Base-by-base conservation (phyloP, 1,284 basidiomycete genomes). In the Tremellales sp. region DNA sequence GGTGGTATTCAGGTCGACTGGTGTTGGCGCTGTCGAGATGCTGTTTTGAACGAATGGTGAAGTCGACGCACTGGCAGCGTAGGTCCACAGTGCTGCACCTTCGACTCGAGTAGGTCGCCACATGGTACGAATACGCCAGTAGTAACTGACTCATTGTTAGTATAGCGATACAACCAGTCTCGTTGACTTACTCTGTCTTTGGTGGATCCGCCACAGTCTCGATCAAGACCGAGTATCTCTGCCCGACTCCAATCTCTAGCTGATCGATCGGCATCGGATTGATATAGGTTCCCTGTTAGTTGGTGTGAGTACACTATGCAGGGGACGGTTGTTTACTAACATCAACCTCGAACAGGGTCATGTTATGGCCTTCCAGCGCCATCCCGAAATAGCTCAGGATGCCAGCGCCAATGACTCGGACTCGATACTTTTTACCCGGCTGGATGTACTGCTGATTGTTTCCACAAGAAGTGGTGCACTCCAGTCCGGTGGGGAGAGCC, bases 141-240 rank as follows among this genome's bases (percentile, higher is more conserved):
- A 44, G 25, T 26, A 48, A 35, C 47, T 48, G 18, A 14, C 21
- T 13, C 25, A 37, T 27, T 39, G 32, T 27, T 3, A 24, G 38
- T 13, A 22, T 32, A 13, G 5, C 24, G 25, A 14, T 40, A 18
- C 21, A 21, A 13, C 13, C 5, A 25, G 9, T 36, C 22, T 45
- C 25, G 10, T 5, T 24, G n/a, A 21, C 41, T 36, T 21, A 48
- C 47, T 48, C 40, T 19, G 38, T 14, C 28, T 48, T 43, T 12
- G 32, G 19, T 7, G 47, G 47, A 21, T 48, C 27, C 3, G 24
- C 35, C 40, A 26, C 39, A 14, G 49, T 51, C 39, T 38, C 40
- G 40, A 51, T 51, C 22, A 51, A 19, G 16, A 51, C 39, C 18
- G 49, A 51, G 45, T 51, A 51, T 38, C 49, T 32, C 28, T 51